Evolutionary conservation across 371 early-diverging fungal species (phyloP).

Genomic region (Neoconidiobolus thromboides): DNA sequence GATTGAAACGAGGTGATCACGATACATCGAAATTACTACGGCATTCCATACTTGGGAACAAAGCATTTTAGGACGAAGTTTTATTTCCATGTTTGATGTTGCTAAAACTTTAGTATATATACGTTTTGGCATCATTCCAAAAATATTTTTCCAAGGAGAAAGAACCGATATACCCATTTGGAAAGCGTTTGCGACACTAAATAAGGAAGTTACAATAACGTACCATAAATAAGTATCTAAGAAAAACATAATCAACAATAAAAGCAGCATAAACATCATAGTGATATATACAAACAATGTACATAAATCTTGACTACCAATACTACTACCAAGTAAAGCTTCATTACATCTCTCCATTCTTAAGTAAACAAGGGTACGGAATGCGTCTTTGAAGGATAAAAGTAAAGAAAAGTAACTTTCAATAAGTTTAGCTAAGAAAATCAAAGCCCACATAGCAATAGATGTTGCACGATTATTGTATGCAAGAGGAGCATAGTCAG

Average conservation of each 20-base stretch:
- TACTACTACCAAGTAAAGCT: not conserved
- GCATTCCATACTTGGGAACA: conserved; percentile 81
- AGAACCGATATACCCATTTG: conserved; percentile 68
- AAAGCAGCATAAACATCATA: conserved; percentile 53
- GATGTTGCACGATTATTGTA: conserved; percentile 55
- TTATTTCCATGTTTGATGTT: conserved; percentile 46
- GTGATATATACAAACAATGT: conserved; percentile 20
- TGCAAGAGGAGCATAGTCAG: conserved; percentile 55
- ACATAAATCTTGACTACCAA: not conserved
- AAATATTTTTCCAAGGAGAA: conserved; percentile 77
- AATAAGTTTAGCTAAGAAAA: conserved; percentile 57
- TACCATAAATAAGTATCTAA: conserved; percentile 86
- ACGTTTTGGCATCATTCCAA: conserved; percentile 61
- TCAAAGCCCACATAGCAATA: conserved; percentile 52
- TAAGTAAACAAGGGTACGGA: conserved; percentile 3
- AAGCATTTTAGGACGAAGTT: conserved; percentile 51
- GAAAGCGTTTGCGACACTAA: conserved; percentile 65
- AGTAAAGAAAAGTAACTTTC: conserved; percentile 74
- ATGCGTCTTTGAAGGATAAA: conserved; percentile 51
- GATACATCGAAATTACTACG: conserved; percentile 73
- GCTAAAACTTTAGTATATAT: conserved; percentile 63
- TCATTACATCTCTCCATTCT: not conserved
- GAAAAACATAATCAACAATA: conserved; percentile 62
- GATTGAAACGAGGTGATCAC: conserved; percentile 61
- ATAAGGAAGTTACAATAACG: conserved; percentile 63